Conservation (phyloP, 164 flowering plant species). For the Nelumbo lutea region DNA sequence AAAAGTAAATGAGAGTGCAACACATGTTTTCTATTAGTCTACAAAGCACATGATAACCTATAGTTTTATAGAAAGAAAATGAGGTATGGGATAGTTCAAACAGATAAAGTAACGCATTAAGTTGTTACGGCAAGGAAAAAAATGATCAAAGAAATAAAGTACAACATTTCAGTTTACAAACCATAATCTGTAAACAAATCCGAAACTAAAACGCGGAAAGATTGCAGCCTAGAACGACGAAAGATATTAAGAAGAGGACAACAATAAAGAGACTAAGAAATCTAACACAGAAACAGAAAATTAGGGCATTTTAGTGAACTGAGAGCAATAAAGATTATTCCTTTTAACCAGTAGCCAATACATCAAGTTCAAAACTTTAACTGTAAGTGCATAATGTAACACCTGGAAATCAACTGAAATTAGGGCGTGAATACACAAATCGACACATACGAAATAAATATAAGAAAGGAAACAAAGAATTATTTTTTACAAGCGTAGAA, state of each 20-base stretch:
- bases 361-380: background rate
- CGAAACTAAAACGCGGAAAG: background rate
- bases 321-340: background rate
- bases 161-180: background rate
- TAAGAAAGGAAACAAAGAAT: too few species aligned
- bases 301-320: background rate
- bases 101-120: background rate
- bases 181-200: too few species aligned
- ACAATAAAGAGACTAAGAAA: background rate
- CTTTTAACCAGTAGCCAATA: background rate
- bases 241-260: background rate
- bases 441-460: too few species aligned
- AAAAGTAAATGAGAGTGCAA: too few species aligned
- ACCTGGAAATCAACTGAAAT: too few species aligned
- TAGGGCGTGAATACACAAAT: too few species aligned
- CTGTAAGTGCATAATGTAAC: background rate
- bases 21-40: too few species aligned
- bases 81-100: too few species aligned
- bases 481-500: too few species aligned
- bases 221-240: background rate
- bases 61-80: too few species aligned
- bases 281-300: background rate
- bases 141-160: background rate
- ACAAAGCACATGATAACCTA: too few species aligned
- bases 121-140: background rate